Evolutionary conservation across 345 rosid genomes (phyloP), one percentile per base, ranked within the genome.

Genomic region (Cardiospermum halicacabum): DNA sequence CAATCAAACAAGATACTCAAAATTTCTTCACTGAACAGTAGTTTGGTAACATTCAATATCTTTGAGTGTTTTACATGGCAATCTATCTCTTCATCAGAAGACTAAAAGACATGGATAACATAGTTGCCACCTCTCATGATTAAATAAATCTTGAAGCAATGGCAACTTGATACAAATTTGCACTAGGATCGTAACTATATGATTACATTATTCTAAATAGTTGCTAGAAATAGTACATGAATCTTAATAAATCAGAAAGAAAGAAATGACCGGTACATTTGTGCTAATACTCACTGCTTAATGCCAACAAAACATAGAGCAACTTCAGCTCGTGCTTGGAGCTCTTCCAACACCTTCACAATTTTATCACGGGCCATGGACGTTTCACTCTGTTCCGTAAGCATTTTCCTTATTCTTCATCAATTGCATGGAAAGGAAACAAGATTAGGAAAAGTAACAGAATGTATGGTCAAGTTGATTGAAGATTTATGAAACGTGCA

Each of bases 291-390:
- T 76, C 77, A 89, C 43, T 80, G 80, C 81, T 93, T 88, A 63
- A 86, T 78, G 3, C 90, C 87, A 5, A 85, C 87, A 81, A 93
- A 93, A 80, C 98, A 93, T 57, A 93, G 69, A 58, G 96, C 96
- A 67, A 93, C 94, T 84, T 93, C 96, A n/a, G 98, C 97, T 75
- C 85, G 87, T 31, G 94, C 94, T 68, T 90, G 96, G 60, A 90
- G 89, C 81, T 94, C 97, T 76, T 89, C 89, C 79, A 91, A 80
- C 59, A 85, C 87, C 84, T 91, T 85, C 6, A 89, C 86, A 45
- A 91, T 72, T 72, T 80, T 83, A 73, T 87, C 91, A 4, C 97
- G 91, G 56, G 77, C 40, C 11, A 81, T 18, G 10, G 25, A 56
- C 6, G 77, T 81, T 78, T 81, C 90, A 21, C 58, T 70, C 51